phyloP scores from a whole-genome alignment of 2,329 filamentous ascomycete species.

The Xylaria sp. region DNA sequence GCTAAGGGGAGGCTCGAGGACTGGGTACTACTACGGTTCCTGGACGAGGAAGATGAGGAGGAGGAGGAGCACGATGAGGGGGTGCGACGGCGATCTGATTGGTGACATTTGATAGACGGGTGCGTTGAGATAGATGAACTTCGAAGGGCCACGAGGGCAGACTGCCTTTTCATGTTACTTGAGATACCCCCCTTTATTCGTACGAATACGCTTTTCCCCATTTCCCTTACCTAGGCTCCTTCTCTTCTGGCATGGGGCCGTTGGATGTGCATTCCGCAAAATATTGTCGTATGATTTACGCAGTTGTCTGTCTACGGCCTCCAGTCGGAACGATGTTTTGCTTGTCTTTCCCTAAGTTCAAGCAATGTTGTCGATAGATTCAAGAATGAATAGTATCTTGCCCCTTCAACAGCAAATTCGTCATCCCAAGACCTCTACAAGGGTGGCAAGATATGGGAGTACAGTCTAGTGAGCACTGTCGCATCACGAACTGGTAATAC shows the following conservation, averaged over 20 bases:
- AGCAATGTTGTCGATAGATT: background rate
- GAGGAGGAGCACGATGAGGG: constrained; percentile 44
- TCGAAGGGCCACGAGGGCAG: background rate
- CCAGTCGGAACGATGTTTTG: background rate
- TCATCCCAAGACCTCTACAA: background rate
- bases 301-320: background rate
- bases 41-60: constrained; percentile 47
- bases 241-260: background rate
- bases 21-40: constrained; percentile 47
- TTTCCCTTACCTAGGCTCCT: background rate
- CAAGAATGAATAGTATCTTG: background rate
- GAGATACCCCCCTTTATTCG: constrained; percentile 26
- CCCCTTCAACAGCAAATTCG: background rate
- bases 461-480: background rate
- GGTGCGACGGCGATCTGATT: background rate
- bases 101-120: background rate
- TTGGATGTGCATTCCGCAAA: background rate
- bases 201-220: background rate
- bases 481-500: background rate
- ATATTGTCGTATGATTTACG: background rate
- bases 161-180: constrained; percentile 1
- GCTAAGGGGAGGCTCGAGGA: constrained; percentile 48
- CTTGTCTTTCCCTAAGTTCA: background rate
- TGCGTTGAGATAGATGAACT: background rate
- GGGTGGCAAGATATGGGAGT: background rate